Evolutionary conservation across 345 rosid species (phyloP), one percentile per base, ranked within the genome.

Genomic region (Moricandia arvensis): DNA sequence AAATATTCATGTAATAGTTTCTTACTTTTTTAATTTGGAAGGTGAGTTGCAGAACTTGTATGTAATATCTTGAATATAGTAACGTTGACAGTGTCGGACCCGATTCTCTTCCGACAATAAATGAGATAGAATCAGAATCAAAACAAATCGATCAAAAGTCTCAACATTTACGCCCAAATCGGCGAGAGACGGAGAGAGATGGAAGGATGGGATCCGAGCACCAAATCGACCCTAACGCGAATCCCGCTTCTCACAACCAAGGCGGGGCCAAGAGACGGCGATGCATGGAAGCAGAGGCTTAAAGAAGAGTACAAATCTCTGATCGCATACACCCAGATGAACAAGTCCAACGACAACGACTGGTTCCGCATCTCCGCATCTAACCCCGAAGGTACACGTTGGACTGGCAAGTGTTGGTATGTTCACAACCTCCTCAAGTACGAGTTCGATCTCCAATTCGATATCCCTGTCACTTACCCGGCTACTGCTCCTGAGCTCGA

Each of bases 401-500:
- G 98, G 98, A 87, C 92, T 9, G 97, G 98, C 33, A 94, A 94
- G 86, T 91, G 98, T 80, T 91, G 98, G 98, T 94, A 94, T 75
- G 93, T 94, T 68, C 97, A 94, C 79, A 94, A 94, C 74, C 93
- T 94, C 66, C 92, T 94, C 77, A 94, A 94, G 81, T 94, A 94
- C 79, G 97, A 91, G 74, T 94, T 94, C 71, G 95, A 91, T 82
- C 97, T 94, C 62, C 98, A 91, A 73, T 94, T 94, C 63, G 98
- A 94, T 78, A 87, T 94, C 55, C 96, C 98, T 0, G 82, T 94
- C 29, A 94, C 98, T 9, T 94, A 94, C 67, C 97, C 96, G 0
- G 85, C 96, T 58, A 91, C 98, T 63, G 91, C 96, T 26, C 97
- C 98, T 8, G 98, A 94, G 85, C 79, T 94, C 30, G 98, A 94